phyloP scores from a whole-genome alignment of 2,329 filamentous ascomycete species.

The Colletotrichum viniferum region DNA sequence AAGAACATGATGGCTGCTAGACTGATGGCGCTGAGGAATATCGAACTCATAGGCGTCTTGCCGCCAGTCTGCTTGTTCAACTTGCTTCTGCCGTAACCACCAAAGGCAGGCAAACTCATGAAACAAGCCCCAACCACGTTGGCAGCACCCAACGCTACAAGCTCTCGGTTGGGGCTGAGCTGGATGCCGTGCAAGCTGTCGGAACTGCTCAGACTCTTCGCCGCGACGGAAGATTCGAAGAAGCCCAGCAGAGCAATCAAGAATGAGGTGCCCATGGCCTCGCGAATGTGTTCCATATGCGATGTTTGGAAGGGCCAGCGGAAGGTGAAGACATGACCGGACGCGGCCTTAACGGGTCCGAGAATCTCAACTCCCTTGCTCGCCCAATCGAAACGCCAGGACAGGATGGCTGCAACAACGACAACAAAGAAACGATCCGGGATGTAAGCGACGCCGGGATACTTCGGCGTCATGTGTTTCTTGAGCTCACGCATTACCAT shows the following conservation, averaged over 20 bases:
- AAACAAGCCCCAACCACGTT: constrained; percentile 94
- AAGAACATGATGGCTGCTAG: constrained; percentile 81
- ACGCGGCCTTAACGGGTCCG: constrained; percentile 77
- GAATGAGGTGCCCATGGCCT: constrained; percentile 89
- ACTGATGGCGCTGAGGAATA: constrained; percentile 84
- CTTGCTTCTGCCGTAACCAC: constrained; percentile 94
- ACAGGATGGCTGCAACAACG: constrained; percentile 79
- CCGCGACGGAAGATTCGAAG: constrained; percentile 95
- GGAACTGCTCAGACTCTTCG: constrained; percentile 80
- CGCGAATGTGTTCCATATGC: constrained; percentile 81
- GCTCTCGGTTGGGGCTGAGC: constrained; percentile 88
- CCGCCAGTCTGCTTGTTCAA: constrained; percentile 93
- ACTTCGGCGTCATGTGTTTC: constrained; percentile 77
- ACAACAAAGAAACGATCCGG: constrained; percentile 93
- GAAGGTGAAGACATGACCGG: constrained; percentile 76
- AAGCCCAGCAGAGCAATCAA: constrained; percentile 96
- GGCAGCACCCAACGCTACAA: constrained; percentile 87
- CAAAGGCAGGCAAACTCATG: constrained; percentile 91
- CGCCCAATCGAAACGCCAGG: constrained; percentile 80
- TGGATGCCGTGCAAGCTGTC: constrained; percentile 79
- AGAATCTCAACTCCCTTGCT: constrained; percentile 80
- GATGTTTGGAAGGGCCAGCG: constrained; percentile 82
- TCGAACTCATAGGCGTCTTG: constrained; percentile 90
- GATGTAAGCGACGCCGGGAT: constrained; percentile 82
- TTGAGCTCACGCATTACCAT: constrained; percentile 90